Conservation (phyloP, 441 rosid genomes). For the Eruca vesicaria region DNA sequence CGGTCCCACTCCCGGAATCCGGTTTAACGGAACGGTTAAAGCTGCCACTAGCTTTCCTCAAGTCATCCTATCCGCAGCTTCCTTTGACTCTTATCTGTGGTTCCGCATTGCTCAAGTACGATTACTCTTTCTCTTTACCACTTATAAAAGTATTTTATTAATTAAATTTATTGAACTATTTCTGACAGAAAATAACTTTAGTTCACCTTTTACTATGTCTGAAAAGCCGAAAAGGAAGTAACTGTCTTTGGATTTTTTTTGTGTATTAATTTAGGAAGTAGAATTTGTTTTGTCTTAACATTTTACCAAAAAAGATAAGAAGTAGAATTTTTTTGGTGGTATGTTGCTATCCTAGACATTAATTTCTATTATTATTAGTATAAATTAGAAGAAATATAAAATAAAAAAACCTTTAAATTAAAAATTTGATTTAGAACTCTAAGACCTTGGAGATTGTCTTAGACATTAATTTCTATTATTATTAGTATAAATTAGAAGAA, state of each 20-base stretch:
- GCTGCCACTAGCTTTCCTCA: conserved; percentile 85
- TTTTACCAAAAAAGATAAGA: no score
- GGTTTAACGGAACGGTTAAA: conserved; percentile 52
- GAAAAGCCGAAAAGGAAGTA: no score
- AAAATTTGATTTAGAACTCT: no score
- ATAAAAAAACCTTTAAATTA: no score
- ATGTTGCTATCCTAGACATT: not conserved
- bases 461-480: not conserved
- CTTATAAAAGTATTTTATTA: not conserved
- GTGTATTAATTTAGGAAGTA: not conserved
- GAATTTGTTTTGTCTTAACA: not conserved
- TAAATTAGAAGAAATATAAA: not conserved
- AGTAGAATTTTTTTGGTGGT: not conserved
- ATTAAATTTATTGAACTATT: no score
- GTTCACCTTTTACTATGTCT: no score
- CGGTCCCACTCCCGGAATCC: conserved; percentile 43
- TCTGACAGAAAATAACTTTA: no score
- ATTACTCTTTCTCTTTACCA: not conserved
- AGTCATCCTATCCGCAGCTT: conserved; percentile 74
- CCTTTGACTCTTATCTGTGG: conserved; percentile 66
- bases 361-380: not conserved
- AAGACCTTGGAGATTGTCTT: no score
- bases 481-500: not conserved
- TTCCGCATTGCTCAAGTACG: conserved; percentile 71
- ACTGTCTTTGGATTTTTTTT: not conserved